Base-by-base conservation (phyloP, 1,284 basidiomycete species). In the Sanghuangporus weigelae region DNA sequence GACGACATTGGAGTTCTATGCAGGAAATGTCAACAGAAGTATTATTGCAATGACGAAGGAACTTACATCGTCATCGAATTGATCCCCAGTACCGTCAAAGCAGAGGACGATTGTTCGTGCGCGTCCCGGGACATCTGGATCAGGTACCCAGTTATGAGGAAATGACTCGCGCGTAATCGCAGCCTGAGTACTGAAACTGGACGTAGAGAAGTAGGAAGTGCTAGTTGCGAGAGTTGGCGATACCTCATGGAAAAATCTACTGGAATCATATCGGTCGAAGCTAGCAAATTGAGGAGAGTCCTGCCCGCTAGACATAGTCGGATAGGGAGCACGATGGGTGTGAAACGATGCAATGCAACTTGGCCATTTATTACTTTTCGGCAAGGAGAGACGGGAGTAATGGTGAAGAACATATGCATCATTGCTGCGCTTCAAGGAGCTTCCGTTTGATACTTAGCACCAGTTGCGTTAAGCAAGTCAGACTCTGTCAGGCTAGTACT, bases 11-110 rank as follows among this genome's bases (percentile, higher is more conserved):
- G 76, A 76, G 65, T 80, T 80, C 38, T 68, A 4, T 57, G 44
- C 31, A 44, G 56, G 54, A 36, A 23, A 50, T 10, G 23, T 31
- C 11, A 5, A 31, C 19, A 51, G 39, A 31, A 16, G 38, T 11
- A 31, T 35, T 23, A 56, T n/a, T 31, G 46, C 21, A 11, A 46
- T n/a, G 12, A 16, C 36, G 38, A 44, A 26, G 40, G 8, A 19
- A 14, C 73, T 50, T 57, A 77, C 77, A 62, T 79, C 75, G 39
- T 74, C 75, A 69, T 79, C 79, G 64, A 77, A 83, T 68, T 79
- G 77, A 66, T 79, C 77, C 21, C 78, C 75, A 26, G 81, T 83
- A 4, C 82, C 82, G 67, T 84, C 82, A 64, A 84, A 83, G 69
- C 81, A 83, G 7, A 84, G 73, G 6, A 84, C 75, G 54, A 83